Evolutionary conservation across 2,329 filamentous ascomycete species (phyloP), one percentile per base, ranked within the genome.

Genomic region (Juglanconis sp.): DNA sequence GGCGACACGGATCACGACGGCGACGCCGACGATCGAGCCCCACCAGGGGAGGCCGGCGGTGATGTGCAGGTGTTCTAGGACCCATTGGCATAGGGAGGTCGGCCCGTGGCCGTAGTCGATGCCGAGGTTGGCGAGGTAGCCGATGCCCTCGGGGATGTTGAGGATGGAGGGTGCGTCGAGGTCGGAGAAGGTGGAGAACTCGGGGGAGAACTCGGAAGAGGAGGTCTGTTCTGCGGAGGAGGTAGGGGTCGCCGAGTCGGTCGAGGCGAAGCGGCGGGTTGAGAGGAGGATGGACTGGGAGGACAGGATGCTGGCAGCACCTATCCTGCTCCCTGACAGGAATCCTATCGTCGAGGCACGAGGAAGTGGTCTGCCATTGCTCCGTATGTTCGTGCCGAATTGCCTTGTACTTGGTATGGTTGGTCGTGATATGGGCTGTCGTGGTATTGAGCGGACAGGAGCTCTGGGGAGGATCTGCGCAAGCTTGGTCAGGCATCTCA

Each of bases 31-130:
- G 67, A 97, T 89, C 62, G 90, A 85, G 1, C 79, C 87, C 81
- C 90, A 92, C 95, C 95, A 98, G 11, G 92, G 91, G 58, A 91
- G 75, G 40, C 89, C 91, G 1, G 74, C 77, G 67, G 82, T 88
- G 63, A 97, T 79, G 75, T 99, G 92, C 46, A 96, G 71, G 71
- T 94, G 87, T 78, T 99, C 95, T 10, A 98, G 76, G 3, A 85
- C 30, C 81, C 83, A 93, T 76, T 97, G 82, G 73, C 95, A 86
- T 15, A 85, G 66, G 4, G 87, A 77, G 0, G 92, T 91, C 5
- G 90, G 85, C 15, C 94, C 94, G 78, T 80, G 93, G 70, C 94
- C 92, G 69, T 89, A 98, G 68, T 98, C 91, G 30, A 99, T 78
- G 3, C 95, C 95, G 10, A 98, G 79, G 6, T 86, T 82, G 67